phyloP scores from a whole-genome alignment of 1,284 basidiomycete species.

The Ceratobasidium sp. region DNA sequence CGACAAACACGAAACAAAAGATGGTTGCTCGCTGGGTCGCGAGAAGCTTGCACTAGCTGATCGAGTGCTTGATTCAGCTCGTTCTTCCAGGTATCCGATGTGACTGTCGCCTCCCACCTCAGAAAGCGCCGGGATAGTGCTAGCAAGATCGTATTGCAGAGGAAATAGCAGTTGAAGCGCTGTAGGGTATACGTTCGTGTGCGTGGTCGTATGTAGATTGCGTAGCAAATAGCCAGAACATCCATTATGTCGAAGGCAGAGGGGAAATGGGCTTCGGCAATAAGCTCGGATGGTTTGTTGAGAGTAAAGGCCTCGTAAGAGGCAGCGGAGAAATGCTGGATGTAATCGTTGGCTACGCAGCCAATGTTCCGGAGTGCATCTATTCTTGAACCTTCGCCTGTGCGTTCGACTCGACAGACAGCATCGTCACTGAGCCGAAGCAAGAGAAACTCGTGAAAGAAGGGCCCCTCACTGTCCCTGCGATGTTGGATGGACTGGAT shows the following conservation, averaged over 20 bases:
- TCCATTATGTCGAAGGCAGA: constrained; percentile 17
- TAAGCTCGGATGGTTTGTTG: constrained; percentile 3
- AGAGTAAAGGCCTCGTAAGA: neutral
- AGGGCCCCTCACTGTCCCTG: neutral
- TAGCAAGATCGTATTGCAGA: constrained; percentile 15
- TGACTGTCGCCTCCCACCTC: constrained; percentile 1
- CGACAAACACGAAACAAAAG: constrained; percentile 5
- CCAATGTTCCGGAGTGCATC: neutral
- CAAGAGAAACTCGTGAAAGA: constrained; percentile 29
- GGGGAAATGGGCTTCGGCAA: constrained; percentile 1
- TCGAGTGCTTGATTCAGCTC: neutral
- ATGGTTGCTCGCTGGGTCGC: neutral
- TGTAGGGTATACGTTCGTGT: constrained; percentile 21
- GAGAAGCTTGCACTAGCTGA: neutral
- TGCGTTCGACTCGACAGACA: constrained; percentile 17
- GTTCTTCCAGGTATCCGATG: neutral
- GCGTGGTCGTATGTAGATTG: neutral
- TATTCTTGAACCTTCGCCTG: neutral
- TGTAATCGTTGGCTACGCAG: constrained; percentile 8
- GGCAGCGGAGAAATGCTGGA: neutral
- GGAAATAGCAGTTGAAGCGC: constrained; percentile 40
- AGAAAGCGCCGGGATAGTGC: constrained; percentile 10
- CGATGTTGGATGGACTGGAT: constrained; percentile 12
- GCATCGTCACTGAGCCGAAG: neutral
- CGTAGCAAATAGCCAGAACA: constrained; percentile 21